Evolutionary conservation across 208 protist species (phyloP), one percentile per base, ranked within the genome.

Genomic region (Trypanosoma melophagium): DNA sequence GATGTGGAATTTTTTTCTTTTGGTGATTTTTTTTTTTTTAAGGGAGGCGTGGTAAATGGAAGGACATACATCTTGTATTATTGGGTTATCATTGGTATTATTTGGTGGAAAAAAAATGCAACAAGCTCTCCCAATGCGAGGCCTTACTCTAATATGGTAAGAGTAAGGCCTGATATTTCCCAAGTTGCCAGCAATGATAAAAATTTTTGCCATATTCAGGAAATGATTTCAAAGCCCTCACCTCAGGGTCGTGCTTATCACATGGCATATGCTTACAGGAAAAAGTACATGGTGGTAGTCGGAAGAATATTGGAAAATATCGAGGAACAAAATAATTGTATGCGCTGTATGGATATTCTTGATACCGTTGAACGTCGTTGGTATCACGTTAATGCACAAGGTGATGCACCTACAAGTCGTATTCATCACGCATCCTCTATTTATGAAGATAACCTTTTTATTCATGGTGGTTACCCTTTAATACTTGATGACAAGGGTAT

Each of bases 41-140:
- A 24, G 22, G 2, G 19, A 13, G 24, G 19, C 2, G 19, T 17
- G 19, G 19, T 25, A n/a, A 41, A 61, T 65, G 60, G 60, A 65
- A 44, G 60, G 60, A 19, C 60, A 65, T 17, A 56, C 60, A 19
- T 40, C 60, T 8, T 65, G 60, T 54, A 53, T 65, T 38, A 41
- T 65, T 10, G 45, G 45, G 8, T 52, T 45, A 41, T 54, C 47
- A 14, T 25, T 65, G 4, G 3, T 65, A 22, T 17, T 65, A 21
- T 65, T 56, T 65, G 60, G 60, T 65, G 60, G 60, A 24, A 65
- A 65, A 65, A 65, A 21, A 52, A 54, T 14, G 44, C 41, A 22
- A 42, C 17, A 35, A 54, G 41, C 41, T 56, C 49, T 7, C 10
- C 13, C 41, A 10, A 7, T 28, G 0, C 12, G 7, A 4, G 8